Percentiles rank a stretch among this genome's conserved stretches.
Conservation (phyloP, 352 stramenopile species). For the Nothophytophthora sp. region DNA sequence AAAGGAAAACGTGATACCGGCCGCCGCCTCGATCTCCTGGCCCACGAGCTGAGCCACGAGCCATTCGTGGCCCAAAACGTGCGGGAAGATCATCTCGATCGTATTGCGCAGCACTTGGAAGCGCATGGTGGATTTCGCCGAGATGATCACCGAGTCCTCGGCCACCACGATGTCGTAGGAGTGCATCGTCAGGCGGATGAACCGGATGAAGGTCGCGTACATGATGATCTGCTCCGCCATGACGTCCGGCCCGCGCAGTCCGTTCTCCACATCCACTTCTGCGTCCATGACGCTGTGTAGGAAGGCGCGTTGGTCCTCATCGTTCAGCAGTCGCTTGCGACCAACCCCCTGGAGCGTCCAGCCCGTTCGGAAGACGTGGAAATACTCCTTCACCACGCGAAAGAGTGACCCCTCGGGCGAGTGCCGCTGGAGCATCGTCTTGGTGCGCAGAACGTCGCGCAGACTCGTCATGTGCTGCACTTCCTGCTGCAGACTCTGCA, state of each 20-base stretch:
- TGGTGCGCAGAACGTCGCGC: slow-evolving; percentile 27
- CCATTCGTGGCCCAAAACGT: slow-evolving; percentile 22
- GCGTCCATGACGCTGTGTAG: slow-evolving; percentile 32
- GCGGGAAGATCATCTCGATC: slow-evolving; percentile 7
- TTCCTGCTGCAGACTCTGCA: slow-evolving; percentile 41
- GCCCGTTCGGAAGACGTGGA: slow-evolving; percentile 22
- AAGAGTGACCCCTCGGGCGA: slow-evolving; percentile 24
- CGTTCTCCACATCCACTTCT: slow-evolving; percentile 29
- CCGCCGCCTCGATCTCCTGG: slow-evolving; percentile 13
- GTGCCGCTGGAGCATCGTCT: slow-evolving; percentile 21
- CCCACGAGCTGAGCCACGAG: slow-evolving; percentile 34
- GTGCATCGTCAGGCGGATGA: slow-evolving; percentile 24
- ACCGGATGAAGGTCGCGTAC: slow-evolving; percentile 37
- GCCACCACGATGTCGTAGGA: slow-evolving; percentile 13
- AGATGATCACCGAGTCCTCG: slow-evolving; percentile 6
- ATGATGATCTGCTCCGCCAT: slow-evolving; percentile 37
- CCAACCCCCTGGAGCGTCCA: not conserved
- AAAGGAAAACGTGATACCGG: slow-evolving; percentile 30
- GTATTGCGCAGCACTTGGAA: slow-evolving; percentile 2
- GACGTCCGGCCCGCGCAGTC: slow-evolving; percentile 20
- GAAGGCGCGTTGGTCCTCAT: slow-evolving; percentile 23
- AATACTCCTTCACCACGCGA: slow-evolving; percentile 24
- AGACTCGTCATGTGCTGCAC: slow-evolving; percentile 28
- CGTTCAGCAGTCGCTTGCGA: slow-evolving; percentile 5
- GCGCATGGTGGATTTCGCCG: not conserved